A percentile compares a stretch with the other conserved stretches of the same genome.
These are phyloP conservation scores for Pyrenochaeta sp. DNA, from an alignment of 2,329 filamentous ascomycete species.

Conservation along the genomic window DNA sequence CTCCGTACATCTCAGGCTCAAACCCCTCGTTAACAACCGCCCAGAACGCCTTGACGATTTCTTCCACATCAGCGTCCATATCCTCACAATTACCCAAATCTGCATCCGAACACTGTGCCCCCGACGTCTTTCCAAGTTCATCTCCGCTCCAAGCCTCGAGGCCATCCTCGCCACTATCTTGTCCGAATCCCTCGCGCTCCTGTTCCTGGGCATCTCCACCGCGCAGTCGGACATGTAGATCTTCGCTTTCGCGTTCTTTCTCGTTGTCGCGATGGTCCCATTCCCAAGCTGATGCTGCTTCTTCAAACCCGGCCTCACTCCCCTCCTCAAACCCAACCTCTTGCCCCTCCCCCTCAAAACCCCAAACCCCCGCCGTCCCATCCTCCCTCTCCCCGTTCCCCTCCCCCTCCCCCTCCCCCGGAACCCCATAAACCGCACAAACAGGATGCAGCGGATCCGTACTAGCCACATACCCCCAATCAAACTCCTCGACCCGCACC, in stretches of 20 bases:
- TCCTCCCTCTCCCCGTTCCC: conserved; percentile 15
- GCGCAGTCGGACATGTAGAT: no score
- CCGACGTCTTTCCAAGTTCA: no score
- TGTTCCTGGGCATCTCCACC: background rate
- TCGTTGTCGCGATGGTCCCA: no score
- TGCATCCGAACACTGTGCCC: no score
- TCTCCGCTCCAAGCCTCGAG: no score
- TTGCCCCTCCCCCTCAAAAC: background rate
- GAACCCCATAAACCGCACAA: conserved; percentile 18
- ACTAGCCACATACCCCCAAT: conserved; percentile 25
- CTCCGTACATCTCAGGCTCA: background rate
- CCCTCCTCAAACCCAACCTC: conserved; percentile 6
- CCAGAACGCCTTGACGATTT: conserved; percentile 16
- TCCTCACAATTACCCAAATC: no score
- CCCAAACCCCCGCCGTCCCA: conserved; percentile 10
- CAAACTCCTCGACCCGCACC: conserved; percentile 28
- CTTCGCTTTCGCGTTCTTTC: no score
- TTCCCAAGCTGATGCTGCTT: no score
- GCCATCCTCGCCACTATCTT: no score
- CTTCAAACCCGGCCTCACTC: conserved; percentile 18
- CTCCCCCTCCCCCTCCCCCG: conserved; percentile 18
- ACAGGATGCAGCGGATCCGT: conserved; percentile 35
- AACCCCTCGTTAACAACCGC: conserved; percentile 7
- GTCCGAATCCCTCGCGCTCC: no score
- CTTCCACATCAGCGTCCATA: no score